Percentiles rank a stretch among this genome's conserved stretches.
These are phyloP conservation scores for Cadophora gregata DNA, from an alignment of 2,329 filamentous ascomycete species.

Conservation along the genomic window DNA sequence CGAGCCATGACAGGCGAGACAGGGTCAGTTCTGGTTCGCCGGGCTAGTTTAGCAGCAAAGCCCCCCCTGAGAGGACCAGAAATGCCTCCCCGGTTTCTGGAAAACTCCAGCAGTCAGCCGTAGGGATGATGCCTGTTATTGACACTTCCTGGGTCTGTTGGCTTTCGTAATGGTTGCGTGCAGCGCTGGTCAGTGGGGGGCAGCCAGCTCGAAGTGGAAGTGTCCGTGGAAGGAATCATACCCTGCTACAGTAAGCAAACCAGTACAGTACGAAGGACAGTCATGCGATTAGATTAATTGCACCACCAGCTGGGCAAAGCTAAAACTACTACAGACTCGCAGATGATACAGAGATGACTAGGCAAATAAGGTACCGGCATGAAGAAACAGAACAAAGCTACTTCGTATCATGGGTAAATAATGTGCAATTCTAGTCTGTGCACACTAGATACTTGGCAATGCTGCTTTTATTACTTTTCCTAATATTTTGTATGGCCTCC, in stretches of 20 bases:
- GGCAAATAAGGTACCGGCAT: neutral
- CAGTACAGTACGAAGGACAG: neutral
- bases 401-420: no score
- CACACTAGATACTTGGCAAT: no score
- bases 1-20: neutral
- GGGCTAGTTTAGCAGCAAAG: constrained; percentile 4
- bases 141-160: neutral
- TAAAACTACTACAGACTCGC: no score
- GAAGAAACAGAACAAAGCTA: neutral
- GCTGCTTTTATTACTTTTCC: no score
- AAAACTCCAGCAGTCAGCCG: neutral
- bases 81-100: constrained; percentile 18
- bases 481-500: no score
- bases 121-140: constrained; percentile 9
- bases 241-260: neutral
- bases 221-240: neutral
- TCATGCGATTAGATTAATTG: neutral
- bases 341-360: neutral
- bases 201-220: neutral
- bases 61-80: neutral
- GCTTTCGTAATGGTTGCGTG: neutral
- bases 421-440: no score
- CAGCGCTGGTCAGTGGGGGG: neutral
- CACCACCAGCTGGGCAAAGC: neutral
- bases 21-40: neutral